Percentiles rank a stretch among this genome's conserved stretches.
Evolutionary conservation across 495 filamentous ascomycete genomes (phyloP).

Genomic region (Neurospora intermedia): DNA sequence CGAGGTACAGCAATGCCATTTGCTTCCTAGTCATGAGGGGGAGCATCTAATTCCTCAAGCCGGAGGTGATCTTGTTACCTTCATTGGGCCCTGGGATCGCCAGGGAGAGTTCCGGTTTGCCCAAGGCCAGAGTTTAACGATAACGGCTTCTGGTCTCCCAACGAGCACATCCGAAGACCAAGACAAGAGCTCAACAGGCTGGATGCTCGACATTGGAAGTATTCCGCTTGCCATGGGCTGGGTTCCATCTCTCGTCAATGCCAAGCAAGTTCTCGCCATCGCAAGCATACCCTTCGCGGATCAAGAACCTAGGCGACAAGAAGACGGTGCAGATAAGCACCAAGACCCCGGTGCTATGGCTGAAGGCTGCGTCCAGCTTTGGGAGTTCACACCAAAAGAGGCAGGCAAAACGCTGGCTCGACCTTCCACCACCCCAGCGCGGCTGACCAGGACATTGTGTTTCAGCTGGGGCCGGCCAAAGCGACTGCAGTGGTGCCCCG

Average conservation of each 20-base stretch:
- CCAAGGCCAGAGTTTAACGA: conserved; percentile 19
- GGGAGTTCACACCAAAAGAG: conserved; percentile 24
- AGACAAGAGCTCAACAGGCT: conserved; percentile 17
- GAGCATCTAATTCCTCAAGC: conserved; percentile 19
- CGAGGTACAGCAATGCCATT: conserved; percentile 13
- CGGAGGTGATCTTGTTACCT: conserved; percentile 20
- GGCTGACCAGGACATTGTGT: conserved; percentile 21
- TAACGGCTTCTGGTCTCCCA: conserved; percentile 12
- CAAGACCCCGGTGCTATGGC: conserved; percentile 8
- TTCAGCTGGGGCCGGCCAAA: conserved; percentile 32
- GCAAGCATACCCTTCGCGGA: conserved; percentile 34
- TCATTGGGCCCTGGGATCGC: conserved; percentile 27
- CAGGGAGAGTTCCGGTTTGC: conserved; percentile 25
- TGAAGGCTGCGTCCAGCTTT: conserved; percentile 31
- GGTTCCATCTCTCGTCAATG: conserved; percentile 24
- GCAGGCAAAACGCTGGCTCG: conserved; percentile 6
- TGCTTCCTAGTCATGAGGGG: conserved; percentile 13
- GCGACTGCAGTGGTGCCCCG: conserved; percentile 36
- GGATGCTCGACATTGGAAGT: conserved; percentile 36
- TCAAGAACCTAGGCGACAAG: conserved; percentile 18
- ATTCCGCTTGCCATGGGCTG: conserved; percentile 34
- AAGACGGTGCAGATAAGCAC: conserved; percentile 11
- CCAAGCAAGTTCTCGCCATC: conserved; percentile 33
- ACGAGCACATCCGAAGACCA: conserved; percentile 5
- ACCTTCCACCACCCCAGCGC: conserved; percentile 15